These are phyloP conservation scores for Gaeumannomyces tritici DNA, from an alignment of 2,329 filamentous ascomycete species.

Conservation along the genomic window DNA sequence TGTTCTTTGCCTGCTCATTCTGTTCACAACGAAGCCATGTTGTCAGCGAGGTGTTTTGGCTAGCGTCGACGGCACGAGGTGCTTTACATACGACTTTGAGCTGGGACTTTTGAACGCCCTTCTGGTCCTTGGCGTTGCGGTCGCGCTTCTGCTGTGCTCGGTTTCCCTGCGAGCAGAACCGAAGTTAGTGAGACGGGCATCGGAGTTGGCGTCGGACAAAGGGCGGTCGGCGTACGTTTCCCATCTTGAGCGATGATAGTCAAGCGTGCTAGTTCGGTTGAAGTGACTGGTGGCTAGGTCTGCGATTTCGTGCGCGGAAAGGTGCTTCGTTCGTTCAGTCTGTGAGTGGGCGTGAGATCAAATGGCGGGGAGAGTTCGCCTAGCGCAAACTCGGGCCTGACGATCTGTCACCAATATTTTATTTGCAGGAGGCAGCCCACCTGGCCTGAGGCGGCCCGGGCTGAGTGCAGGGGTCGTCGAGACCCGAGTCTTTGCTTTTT, in stretches of 20 bases:
- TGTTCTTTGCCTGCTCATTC: slow-evolving; percentile 66
- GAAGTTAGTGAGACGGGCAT: neutral
- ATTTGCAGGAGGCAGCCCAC: neutral
- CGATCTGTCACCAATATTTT: neutral
- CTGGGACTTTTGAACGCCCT: slow-evolving; percentile 53
- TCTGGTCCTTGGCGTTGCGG: slow-evolving; percentile 55
- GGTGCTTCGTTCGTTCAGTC: neutral
- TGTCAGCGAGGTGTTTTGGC: neutral
- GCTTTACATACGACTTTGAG: slow-evolving; percentile 51
- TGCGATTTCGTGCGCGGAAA: neutral
- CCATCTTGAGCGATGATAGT: neutral
- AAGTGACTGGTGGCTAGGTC: neutral
- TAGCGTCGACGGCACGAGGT: neutral
- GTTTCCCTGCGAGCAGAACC: neutral
- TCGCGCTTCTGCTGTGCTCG: slow-evolving; percentile 53
- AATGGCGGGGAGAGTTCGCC: neutral
- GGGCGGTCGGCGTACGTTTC: slow-evolving; percentile 1
- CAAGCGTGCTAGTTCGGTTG: neutral
- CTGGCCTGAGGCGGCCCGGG: no score
- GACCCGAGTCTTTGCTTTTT: neutral
- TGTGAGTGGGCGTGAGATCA: neutral
- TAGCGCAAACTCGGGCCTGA: neutral
- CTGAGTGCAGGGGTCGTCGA: neutral
- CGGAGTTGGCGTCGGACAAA: neutral
- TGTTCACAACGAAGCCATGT: slow-evolving; percentile 20